These are phyloP conservation scores for Paecilomyces formosus DNA, from an alignment of 2,329 filamentous ascomycete species.

Conservation along the genomic window DNA sequence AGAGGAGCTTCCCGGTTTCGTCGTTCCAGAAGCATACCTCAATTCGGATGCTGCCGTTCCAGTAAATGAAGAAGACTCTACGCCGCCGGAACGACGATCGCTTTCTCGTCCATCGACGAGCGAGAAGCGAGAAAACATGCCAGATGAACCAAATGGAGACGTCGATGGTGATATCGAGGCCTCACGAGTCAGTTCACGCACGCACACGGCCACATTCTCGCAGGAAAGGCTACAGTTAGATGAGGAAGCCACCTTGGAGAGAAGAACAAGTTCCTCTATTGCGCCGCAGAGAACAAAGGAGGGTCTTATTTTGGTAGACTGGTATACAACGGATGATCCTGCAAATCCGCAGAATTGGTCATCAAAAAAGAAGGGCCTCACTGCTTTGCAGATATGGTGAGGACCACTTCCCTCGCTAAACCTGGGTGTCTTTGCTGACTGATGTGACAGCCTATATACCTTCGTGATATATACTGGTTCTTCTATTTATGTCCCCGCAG, in stretches of 20 bases:
- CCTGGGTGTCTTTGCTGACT: constrained; percentile 40
- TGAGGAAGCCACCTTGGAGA: constrained; percentile 16
- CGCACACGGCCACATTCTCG: constrained; percentile 13
- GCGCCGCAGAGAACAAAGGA: constrained; percentile 25
- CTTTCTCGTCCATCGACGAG: neutral
- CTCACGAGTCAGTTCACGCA: neutral
- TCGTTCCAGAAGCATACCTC: constrained; percentile 16
- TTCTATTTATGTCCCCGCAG: constrained; percentile 13
- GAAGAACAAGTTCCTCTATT: constrained; percentile 21
- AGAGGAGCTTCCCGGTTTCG: constrained; percentile 31
- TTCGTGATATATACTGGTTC: constrained; percentile 18
- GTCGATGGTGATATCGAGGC: neutral
- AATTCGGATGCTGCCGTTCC: neutral
- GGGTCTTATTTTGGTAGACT: constrained; percentile 28
- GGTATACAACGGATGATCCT: constrained; percentile 21
- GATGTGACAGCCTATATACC: constrained; percentile 43
- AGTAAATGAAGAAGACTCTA: neutral
- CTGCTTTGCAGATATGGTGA: constrained; percentile 15
- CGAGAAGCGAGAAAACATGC: neutral
- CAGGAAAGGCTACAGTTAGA: constrained; percentile 23
- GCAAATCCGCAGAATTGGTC: constrained; percentile 21
- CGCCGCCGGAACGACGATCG: neutral
- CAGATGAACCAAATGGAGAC: neutral
- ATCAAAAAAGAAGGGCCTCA: constrained; percentile 10
- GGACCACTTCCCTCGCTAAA: constrained; percentile 19